These are phyloP conservation scores for Malassezia nana DNA, from an alignment of 1,284 basidiomycete genomes.

Conservation along the genomic window DNA sequence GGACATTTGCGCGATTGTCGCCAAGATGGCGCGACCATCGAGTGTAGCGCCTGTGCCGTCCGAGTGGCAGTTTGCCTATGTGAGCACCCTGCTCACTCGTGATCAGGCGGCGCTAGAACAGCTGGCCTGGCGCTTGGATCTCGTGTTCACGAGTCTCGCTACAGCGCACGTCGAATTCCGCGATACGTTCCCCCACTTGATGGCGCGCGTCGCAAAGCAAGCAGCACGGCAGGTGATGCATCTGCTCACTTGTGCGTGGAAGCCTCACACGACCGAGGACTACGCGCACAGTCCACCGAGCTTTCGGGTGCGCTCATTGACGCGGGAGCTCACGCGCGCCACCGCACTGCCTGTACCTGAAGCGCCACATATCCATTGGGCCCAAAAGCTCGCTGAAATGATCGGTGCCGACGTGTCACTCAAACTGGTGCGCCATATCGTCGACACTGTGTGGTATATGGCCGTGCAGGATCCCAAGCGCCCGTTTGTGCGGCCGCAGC, in stretches of 20 bases:
- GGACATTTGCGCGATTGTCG: slow-evolving; percentile 6
- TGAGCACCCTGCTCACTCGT: slow-evolving; percentile 7
- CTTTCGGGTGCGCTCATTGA: not conserved
- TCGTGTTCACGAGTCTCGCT: slow-evolving; percentile 8
- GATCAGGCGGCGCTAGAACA: slow-evolving; percentile 14
- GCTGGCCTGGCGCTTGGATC: slow-evolving; percentile 13
- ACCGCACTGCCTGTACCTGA: not conserved
- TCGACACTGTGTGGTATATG: slow-evolving; percentile 15
- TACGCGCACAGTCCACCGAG: slow-evolving; percentile 12
- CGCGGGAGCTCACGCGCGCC: not conserved
- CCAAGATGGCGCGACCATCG: not conserved
- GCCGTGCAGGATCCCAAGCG: slow-evolving; percentile 5
- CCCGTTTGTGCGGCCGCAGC: slow-evolving; percentile 3
- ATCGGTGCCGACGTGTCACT: slow-evolving; percentile 7
- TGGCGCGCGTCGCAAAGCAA: not conserved
- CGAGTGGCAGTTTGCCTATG: slow-evolving; percentile 15
- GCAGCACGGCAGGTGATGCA: not conserved
- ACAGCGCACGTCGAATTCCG: not conserved
- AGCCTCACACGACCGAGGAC: not conserved
- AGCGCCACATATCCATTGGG: slow-evolving; percentile 3
- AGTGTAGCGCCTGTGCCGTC: not conserved
- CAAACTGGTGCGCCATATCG: slow-evolving; percentile 2
- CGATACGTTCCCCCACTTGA: not conserved
- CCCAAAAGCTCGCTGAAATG: not conserved
- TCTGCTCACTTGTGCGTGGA: slow-evolving; percentile 11